These are phyloP conservation scores for Xylaria sp. DNA, from an alignment of 2,329 filamentous ascomycete genomes.

Conservation along the genomic window DNA sequence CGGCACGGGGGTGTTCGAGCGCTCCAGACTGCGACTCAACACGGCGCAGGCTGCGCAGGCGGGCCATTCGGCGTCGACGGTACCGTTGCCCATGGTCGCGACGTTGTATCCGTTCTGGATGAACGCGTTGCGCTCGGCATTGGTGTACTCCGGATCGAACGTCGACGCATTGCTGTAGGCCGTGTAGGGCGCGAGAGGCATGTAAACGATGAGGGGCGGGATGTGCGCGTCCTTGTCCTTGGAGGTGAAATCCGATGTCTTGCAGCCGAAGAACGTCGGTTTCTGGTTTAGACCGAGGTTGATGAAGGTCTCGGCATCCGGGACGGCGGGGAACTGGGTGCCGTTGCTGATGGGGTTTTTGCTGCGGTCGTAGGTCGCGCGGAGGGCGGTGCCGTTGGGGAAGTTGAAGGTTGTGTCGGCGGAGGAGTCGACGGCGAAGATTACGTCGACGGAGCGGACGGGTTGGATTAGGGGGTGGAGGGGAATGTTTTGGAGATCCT, in stretches of 20 bases:
- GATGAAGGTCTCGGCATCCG: constrained; percentile 70
- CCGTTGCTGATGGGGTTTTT: constrained; percentile 53
- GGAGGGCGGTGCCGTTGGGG: constrained; percentile 71
- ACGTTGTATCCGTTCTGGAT: constrained; percentile 83
- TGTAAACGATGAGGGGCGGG: constrained; percentile 72
- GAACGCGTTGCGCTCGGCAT: constrained; percentile 66
- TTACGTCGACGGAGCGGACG: constrained; percentile 65
- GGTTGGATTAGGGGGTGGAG: constrained; percentile 73
- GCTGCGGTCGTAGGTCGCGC: constrained; percentile 68
- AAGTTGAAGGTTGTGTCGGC: constrained; percentile 64
- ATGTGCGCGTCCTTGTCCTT: constrained; percentile 24
- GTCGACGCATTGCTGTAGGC: constrained; percentile 74
- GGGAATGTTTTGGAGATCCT: constrained; percentile 68
- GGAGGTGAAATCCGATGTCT: constrained; percentile 52
- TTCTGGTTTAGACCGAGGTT: constrained; percentile 68
- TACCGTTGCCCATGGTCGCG: constrained; percentile 77
- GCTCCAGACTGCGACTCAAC: constrained; percentile 66
- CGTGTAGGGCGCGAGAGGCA: constrained; percentile 80
- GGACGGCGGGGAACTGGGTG: constrained; percentile 66
- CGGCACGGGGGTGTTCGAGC: constrained; percentile 65
- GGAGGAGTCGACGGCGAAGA: constrained; percentile 74
- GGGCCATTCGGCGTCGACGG: constrained; percentile 68
- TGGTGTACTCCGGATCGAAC: constrained; percentile 60
- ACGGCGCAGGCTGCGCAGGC: constrained; percentile 85
- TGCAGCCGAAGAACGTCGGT: constrained; percentile 78